phyloP scores from a whole-genome alignment of 495 filamentous ascomycete genomes.

The Lineolata rhizophorae region DNA sequence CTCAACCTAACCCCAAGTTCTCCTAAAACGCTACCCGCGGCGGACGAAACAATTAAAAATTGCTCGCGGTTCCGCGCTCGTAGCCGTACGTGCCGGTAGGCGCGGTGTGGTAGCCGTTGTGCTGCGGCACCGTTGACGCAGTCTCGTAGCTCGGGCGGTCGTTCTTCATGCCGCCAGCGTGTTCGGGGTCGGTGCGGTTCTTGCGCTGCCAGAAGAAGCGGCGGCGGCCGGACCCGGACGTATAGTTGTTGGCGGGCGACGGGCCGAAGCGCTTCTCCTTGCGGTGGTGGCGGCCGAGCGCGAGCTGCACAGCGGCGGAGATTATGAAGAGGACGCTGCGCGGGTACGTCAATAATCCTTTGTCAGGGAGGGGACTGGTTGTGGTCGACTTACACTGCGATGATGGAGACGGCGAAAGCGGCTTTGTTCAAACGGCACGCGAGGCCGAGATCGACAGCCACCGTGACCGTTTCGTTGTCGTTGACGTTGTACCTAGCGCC shows the following conservation, averaged over 20 bases:
- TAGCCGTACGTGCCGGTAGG: slow-evolving; percentile 9
- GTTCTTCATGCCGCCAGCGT: slow-evolving; percentile 18
- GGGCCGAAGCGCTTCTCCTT: slow-evolving; percentile 66
- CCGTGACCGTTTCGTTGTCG: slow-evolving; percentile 5
- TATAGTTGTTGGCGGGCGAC: slow-evolving; percentile 56
- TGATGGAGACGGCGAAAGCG: slow-evolving; percentile 52
- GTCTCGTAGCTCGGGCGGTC: slow-evolving; percentile 17
- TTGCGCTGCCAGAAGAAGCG: slow-evolving; percentile 28
- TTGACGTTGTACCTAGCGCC: slow-evolving; percentile 6
- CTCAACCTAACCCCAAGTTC: too few species aligned
- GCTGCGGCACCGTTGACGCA: slow-evolving; percentile 11
- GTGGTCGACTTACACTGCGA: slow-evolving; percentile 41
- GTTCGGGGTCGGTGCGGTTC: too few species aligned
- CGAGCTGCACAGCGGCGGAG: slow-evolving; percentile 21
- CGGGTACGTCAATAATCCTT: too few species aligned
- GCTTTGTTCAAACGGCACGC: slow-evolving; percentile 54
- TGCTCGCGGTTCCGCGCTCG: slow-evolving; percentile 1
- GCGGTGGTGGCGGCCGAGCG: slow-evolving; percentile 44
- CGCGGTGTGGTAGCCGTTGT: slow-evolving; percentile 10
- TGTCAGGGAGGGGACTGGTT: slow-evolving; percentile 4
- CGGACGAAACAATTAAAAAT: not conserved
- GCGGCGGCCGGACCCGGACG: slow-evolving; percentile 37
- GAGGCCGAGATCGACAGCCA: slow-evolving; percentile 25
- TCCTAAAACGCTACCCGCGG: too few species aligned
- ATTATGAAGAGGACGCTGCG: slow-evolving; percentile 12